Evolutionary conservation across 306 rosid species (phyloP), one percentile per base, ranked within the genome.

Genomic region (Calophaca sinica): DNA sequence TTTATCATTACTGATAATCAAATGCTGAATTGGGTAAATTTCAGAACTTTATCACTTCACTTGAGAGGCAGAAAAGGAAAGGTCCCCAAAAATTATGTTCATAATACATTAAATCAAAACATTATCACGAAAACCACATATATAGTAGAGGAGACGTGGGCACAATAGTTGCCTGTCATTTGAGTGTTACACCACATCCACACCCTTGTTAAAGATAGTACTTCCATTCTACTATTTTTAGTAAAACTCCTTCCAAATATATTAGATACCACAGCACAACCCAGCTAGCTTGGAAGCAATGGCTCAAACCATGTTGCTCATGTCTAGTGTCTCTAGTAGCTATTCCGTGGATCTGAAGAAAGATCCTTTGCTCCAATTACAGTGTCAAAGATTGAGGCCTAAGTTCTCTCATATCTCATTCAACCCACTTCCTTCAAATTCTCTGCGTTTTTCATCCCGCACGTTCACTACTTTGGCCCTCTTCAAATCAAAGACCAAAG

Each of bases 301-400:
- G 96, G 99, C 97, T 75, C 97, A 94, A 82, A 90, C 97, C 62
- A 84, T 94, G 91, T 48, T 94, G 73, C 90, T 89, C 71, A 80
- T 87, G 86, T 88, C 97, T 3, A 84, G 88, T 71, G 93, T 87
- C 50, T 88, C 92, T 31, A 71, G 83, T 31, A 76, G 85, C 57
- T 86, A 79, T 74, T 91, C 77, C 4, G 81, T 82, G 60, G 74
- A 72, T 51, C 73, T 86, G 87, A 88, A 88, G 80, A 86, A 72
- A 78, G 87, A 85, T n/a, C 73, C 91, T 55, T 84, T 79, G 62
- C 88, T 88, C 29, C 90, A 87, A 28, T 58, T 81, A 29, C 92
- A 82, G 62, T 68, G 75, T 33, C 93, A 88, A 65, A 87, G 85
- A 58, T 84, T 91, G 7, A 86, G 86, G 76, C 88, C 93, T 36